Evolutionary conservation across 306 rosid genomes (phyloP), one percentile per base, ranked within the genome.

Genomic region (Rosa rugosa): DNA sequence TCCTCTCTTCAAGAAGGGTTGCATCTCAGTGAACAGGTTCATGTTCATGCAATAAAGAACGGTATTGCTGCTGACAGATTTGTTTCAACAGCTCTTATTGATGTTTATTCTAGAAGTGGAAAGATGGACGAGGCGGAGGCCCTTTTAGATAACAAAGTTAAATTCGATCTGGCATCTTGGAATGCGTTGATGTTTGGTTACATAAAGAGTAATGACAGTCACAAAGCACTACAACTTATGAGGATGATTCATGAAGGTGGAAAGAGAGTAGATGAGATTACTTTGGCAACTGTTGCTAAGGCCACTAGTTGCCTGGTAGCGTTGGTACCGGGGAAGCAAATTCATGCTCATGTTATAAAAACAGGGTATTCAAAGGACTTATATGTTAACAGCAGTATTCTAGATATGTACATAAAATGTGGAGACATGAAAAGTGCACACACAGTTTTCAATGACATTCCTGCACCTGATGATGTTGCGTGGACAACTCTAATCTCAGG

Each of bases 401-500:
- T 91, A 75, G 98, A 89, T 51, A 86, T 94, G 94, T 94, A 94
- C 80, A 76, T 91, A 7, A 94, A 91, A 85, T 89, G 97, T 73
- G 95, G 97, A 85, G 98, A 90, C 66, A 80, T 89, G 91, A 77
- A 72, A 83, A 78, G 80, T 77, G 92, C 98, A 2, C 56, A 36
- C 67, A 65, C 16, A 69, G 80, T 90, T 74, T 94, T 94, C 85
- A 70, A 60, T 49, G 86, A 82, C 82, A 94, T 94, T 59, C 85
- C 86, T 56, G 77, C 60, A 13, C 94, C 91, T 5, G 97, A 91
- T 73, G 85, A 88, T 78, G 91, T 94, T 76, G 96, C 90, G n/a
- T 94, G 98, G 96, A 94, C 95, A 20, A 89, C 94, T 63, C 89
- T 94, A 91, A 91, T 94, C 72, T 91, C 95, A 8, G 94, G 97